Conservation (phyloP, 1,139 yeast species). For the Hansenula sp. region DNA sequence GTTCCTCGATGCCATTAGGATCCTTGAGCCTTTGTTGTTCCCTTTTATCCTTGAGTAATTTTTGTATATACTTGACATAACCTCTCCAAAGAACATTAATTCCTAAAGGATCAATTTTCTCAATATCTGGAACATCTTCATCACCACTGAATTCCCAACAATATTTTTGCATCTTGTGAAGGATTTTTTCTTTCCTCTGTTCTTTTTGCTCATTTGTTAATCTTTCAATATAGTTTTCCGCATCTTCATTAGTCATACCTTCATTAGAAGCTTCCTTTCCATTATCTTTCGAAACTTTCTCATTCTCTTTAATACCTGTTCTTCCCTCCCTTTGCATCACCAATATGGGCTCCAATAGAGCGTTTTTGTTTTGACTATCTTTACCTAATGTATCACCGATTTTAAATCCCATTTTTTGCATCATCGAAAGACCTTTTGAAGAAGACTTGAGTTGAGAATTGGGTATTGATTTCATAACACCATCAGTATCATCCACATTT, state of each 20-base stretch:
- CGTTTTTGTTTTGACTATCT: constrained; percentile 13
- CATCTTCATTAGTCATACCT: constrained; percentile 10
- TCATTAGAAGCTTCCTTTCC: neutral
- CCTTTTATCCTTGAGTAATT: constrained; percentile 3
- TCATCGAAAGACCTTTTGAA: constrained; percentile 45
- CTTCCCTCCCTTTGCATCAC: constrained; percentile 20
- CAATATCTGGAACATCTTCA: constrained; percentile 17
- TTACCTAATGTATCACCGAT: constrained; percentile 41
- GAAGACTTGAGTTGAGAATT: constrained; percentile 7
- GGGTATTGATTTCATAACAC: constrained; percentile 1
- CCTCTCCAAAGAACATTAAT: constrained; percentile 32
- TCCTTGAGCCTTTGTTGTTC: neutral
- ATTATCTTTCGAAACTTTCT: constrained; percentile 2
- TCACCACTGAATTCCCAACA: constrained; percentile 29
- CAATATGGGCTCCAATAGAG: constrained; percentile 21
- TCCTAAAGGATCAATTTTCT: constrained; percentile 24
- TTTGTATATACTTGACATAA: constrained; percentile 20
- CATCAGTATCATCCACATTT: neutral
- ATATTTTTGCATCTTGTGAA: constrained; percentile 25
- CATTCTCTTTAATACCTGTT: constrained; percentile 14
- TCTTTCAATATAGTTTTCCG: constrained; percentile 20
- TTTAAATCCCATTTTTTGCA: constrained; percentile 55
- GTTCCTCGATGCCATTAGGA: neutral
- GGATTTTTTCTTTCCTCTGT: constrained; percentile 7
- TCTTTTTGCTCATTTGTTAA: constrained; percentile 15